phyloP scores from a whole-genome alignment of 2,329 filamentous ascomycete genomes.

The Cladophialophora immunda region DNA sequence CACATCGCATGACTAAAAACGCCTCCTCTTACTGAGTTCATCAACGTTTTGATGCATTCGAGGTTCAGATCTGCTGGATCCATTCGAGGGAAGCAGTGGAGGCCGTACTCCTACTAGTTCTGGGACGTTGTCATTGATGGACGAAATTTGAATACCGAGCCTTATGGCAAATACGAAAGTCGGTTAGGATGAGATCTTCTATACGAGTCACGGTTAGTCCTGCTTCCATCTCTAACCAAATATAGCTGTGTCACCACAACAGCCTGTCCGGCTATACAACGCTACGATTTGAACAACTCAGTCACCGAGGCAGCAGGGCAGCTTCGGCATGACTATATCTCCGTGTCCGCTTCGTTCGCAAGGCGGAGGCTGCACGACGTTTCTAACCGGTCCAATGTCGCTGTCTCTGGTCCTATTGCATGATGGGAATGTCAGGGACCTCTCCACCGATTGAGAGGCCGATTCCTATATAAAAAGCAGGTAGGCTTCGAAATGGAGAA shows the following conservation, averaged over 20 bases:
- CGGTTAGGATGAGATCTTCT: not conserved
- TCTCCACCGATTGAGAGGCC: not conserved
- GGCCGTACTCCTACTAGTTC: not conserved
- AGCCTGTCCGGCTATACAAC: not conserved
- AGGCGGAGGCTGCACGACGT: not conserved
- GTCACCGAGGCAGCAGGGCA: not conserved
- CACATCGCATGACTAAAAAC: not conserved
- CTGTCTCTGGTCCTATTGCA: not conserved
- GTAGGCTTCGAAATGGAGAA: not conserved
- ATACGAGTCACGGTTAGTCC: not conserved
- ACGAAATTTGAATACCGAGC: not conserved
- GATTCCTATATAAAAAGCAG: not conserved
- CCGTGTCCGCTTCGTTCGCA: not conserved
- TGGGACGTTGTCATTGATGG: not conserved
- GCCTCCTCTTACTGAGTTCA: not conserved
- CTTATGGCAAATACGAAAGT: not conserved
- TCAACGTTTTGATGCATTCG: not conserved
- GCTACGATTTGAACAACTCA: not conserved
- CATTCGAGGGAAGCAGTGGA: not conserved
- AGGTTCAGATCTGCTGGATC: not conserved
- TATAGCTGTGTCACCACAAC: not conserved
- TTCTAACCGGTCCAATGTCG: not conserved
- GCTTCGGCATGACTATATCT: not conserved
- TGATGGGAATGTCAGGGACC: not conserved
- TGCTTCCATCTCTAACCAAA: not conserved